Base-by-base conservation (phyloP, 2,329 filamentous ascomycete species). In the Penicillium glabrum region DNA sequence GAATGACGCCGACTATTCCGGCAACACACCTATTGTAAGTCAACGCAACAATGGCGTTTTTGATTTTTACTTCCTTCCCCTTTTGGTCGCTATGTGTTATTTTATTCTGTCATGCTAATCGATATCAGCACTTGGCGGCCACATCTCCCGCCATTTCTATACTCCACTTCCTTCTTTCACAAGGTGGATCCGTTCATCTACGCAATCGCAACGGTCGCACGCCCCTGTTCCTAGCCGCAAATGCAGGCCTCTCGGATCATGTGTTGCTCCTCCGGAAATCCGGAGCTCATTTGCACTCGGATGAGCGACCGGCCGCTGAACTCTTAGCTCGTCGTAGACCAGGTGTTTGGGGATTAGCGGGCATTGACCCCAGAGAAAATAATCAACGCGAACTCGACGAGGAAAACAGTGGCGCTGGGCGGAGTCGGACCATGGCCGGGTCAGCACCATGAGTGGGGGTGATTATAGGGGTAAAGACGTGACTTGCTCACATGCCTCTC, bases 1-100 rank as follows among this genome's bases (percentile, higher is more conserved):
- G 45, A 90, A 90, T 68, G 86, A 87, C 61, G 83, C 85, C 29
- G 90, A 95, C 75, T 93, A 93, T 70, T 89, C 89, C 21, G 90
- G 90, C 46, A 95, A 93, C 75, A 93, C 90, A 26, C 78, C 79
- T 21, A 67, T 80, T 50, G 76, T 78, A 67, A 61, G 71, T 60
- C 19, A 11, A 23, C 5, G 16, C 21, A 41, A 24, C 2, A 19
- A 46, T 46, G 23, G 31, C 46, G 26, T 35, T 35, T 47, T 14
- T 19, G 29, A 5, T 47, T 31, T 11, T 33, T n/a, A 8, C 19
- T 13, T 19, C 24, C 21, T 27, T 27, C 46, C 31, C 46, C 33
- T 5, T 33, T 39, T 39, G 3, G 11, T 23, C 10, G 39, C 5
- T 13, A 23, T 23, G 19, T 9, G 19, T 41, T 41, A 14, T 41